Conservation (phyloP, 371 early-diverging fungal genomes). For the Haplosporangium sp. region DNA sequence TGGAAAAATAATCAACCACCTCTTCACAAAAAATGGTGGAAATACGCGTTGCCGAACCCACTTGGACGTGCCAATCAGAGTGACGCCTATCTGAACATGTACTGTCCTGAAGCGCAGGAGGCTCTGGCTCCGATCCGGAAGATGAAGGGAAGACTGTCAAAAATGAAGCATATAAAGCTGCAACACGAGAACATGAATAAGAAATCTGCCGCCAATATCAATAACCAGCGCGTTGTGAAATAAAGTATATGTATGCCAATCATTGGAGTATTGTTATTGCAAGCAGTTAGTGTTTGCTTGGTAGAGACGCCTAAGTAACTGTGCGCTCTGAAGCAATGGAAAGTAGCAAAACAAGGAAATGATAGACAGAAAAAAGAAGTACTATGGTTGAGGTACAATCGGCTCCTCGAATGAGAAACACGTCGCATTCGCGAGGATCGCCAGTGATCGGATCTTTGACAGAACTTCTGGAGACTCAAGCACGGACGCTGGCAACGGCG, state of each 20-base stretch:
- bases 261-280: no score
- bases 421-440: constrained; percentile 41
- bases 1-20: constrained; percentile 47
- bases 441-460: constrained; percentile 45
- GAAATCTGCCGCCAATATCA: background rate
- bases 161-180: background rate
- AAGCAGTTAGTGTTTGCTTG: no score
- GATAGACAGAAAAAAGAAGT: background rate
- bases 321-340: background rate
- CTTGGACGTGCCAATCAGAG: constrained; percentile 32
- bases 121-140: constrained; percentile 2
- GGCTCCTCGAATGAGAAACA: constrained; percentile 48
- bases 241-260: background rate
- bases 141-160: background rate
- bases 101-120: constrained; percentile 8
- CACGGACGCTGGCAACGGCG: constrained; percentile 47
- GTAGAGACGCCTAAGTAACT: no score
- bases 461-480: constrained; percentile 53
- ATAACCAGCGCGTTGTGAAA: background rate
- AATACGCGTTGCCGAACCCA: constrained; percentile 33
- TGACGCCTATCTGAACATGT: constrained; percentile 21
- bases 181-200: background rate
- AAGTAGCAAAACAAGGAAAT: background rate
- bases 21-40: constrained; percentile 23
- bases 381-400: background rate